phyloP scores from a whole-genome alignment of 2,329 filamentous ascomycete genomes.

The Capronia coronata region DNA sequence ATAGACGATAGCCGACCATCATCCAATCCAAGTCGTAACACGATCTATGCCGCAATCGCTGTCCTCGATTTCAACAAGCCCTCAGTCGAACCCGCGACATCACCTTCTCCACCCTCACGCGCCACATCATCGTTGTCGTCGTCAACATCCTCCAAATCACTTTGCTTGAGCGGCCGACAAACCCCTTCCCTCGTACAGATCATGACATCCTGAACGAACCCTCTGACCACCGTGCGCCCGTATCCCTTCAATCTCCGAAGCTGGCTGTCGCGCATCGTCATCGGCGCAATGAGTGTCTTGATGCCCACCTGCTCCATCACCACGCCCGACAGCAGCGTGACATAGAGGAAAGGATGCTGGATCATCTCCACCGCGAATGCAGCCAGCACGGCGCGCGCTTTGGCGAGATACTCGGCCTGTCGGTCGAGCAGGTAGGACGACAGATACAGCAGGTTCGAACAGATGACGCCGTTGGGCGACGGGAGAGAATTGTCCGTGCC shows the following conservation, averaged over 20 bases:
- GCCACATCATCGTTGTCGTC: conserved; percentile 6
- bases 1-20: too few species aligned
- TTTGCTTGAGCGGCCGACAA: conserved; percentile 21
- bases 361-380: conserved; percentile 88
- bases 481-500: conserved; percentile 91
- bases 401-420: conserved; percentile 45
- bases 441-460: conserved; percentile 78
- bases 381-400: conserved; percentile 65
- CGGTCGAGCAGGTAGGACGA: conserved; percentile 62
- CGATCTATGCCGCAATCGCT: too few species aligned
- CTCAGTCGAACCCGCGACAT: too few species aligned
- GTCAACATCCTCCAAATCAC: conserved; percentile 25
- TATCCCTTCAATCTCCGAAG: conserved; percentile 24
- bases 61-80: too few species aligned
- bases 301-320: conserved; percentile 68
- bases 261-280: conserved; percentile 20
- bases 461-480: conserved; percentile 81
- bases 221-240: conserved; percentile 24
- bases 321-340: conserved; percentile 68
- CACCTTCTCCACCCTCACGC: too few species aligned
- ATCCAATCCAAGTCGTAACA: too few species aligned
- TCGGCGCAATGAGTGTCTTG: conserved; percentile 48
- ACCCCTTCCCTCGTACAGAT: conserved; percentile 25
- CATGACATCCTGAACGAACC: conserved; percentile 22
- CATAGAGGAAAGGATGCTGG: conserved; percentile 89